Evolutionary conservation across 2,329 filamentous ascomycete species (phyloP).

Genomic region (Pseudogymnoascus sp.): DNA sequence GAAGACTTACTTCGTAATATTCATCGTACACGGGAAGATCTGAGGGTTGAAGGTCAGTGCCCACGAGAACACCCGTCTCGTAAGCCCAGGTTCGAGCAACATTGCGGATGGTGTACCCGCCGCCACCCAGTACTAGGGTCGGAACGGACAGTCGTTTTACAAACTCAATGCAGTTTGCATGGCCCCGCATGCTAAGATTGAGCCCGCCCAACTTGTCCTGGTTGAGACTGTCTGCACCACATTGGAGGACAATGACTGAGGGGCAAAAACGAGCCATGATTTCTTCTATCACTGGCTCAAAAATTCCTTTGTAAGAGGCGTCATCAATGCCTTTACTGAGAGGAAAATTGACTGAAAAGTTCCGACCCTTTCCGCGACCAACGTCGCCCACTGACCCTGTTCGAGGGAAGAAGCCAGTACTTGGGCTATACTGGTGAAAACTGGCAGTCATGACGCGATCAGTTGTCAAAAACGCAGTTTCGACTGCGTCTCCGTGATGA

Average conservation of each 20-base stretch:
- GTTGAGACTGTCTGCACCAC: conserved; percentile 88
- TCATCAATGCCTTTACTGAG: conserved; percentile 90
- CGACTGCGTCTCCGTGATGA: conserved; percentile 86
- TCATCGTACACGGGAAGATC: conserved; percentile 93
- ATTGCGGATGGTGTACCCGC: conserved; percentile 94
- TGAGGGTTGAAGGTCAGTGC: conserved; percentile 62
- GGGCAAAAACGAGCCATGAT: conserved; percentile 85
- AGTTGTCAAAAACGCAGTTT: conserved; percentile 87
- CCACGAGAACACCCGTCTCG: conserved; percentile 85
- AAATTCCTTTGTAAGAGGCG: conserved; percentile 79
- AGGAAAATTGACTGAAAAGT: conserved; percentile 86
- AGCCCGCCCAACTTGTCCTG: conserved; percentile 93
- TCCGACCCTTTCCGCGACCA: conserved; percentile 78
- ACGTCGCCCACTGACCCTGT: conserved; percentile 82
- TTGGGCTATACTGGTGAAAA: conserved; percentile 82
- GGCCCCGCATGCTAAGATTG: conserved; percentile 93
- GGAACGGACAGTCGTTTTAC: conserved; percentile 80
- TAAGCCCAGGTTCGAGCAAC: conserved; percentile 98
- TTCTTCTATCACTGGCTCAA: conserved; percentile 77
- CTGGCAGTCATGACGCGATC: conserved; percentile 89
- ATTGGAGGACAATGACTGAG: conserved; percentile 88
- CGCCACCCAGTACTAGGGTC: conserved; percentile 83
- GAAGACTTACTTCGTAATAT: conserved; percentile 59
- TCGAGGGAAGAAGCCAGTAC: conserved; percentile 74
- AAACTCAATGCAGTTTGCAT: conserved; percentile 88